Evolutionary conservation across 768 basidiomycete genomes (phyloP).

Genomic region (Nevesoporus exiguus): DNA sequence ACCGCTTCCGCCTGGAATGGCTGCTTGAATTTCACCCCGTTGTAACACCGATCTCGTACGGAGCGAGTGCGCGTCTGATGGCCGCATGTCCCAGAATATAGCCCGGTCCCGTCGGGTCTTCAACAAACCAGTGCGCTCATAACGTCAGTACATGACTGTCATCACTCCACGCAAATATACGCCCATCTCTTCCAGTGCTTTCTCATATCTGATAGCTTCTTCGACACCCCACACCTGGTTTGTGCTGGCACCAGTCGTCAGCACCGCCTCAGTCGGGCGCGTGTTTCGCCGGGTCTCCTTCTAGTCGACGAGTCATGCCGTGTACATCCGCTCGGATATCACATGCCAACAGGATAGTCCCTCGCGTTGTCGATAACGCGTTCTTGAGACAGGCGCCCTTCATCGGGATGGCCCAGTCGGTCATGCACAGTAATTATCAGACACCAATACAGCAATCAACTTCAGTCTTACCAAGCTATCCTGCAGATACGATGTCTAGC

Average conservation of each 20-base stretch:
- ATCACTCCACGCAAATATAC: background rate
- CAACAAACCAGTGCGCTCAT: slow-evolving; percentile 62
- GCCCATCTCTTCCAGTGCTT: slow-evolving; percentile 60
- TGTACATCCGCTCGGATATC: slow-evolving; percentile 1
- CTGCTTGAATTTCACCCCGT: slow-evolving; percentile 96
- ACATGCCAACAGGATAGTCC: slow-evolving; percentile 54
- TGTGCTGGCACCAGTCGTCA: slow-evolving; percentile 96
- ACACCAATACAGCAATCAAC: background rate
- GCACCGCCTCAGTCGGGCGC: slow-evolving; percentile 84
- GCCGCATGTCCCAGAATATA: slow-evolving; percentile 84
- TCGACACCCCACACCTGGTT: slow-evolving; percentile 95
- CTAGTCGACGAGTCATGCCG: slow-evolving; percentile 19
- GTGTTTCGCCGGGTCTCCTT: slow-evolving; percentile 87
- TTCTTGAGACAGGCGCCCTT: slow-evolving; percentile 80
- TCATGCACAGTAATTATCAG: background rate
- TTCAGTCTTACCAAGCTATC: slow-evolving; percentile 65
- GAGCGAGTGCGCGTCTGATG: slow-evolving; percentile 73
- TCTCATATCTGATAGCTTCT: slow-evolving; percentile 85
- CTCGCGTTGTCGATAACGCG: slow-evolving; percentile 89
- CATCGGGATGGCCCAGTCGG: slow-evolving; percentile 74
- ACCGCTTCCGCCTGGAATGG: slow-evolving; percentile 84
- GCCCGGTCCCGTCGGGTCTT: slow-evolving; percentile 91
- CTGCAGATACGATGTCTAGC: slow-evolving; percentile 78
- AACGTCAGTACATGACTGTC: slow-evolving; percentile 7
- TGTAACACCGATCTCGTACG: slow-evolving; percentile 82